phyloP scores from a whole-genome alignment of 2,329 filamentous ascomycete genomes.

The Aspergillus tamarii region DNA sequence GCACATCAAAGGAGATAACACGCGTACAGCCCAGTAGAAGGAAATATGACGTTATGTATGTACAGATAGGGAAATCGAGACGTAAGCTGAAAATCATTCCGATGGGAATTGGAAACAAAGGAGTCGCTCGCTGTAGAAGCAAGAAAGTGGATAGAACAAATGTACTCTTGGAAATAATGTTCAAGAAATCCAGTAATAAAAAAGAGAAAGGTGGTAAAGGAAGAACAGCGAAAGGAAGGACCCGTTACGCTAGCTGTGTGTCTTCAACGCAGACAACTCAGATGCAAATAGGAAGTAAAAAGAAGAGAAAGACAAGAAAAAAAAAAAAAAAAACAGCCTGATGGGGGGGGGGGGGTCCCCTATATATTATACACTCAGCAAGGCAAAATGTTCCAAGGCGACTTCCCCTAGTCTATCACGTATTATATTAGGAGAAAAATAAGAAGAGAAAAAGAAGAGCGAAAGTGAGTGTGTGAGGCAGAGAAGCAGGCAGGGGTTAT shows the following conservation, averaged over 20 bases:
- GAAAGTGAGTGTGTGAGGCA: not conserved
- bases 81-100: not conserved
- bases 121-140: slow-evolving; percentile 5
- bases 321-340: slow-evolving; percentile 5
- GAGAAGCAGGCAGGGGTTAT: not conserved
- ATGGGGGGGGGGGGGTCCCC: too few species aligned
- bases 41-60: not conserved
- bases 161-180: slow-evolving; percentile 16
- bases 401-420: slow-evolving; percentile 37
- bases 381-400: slow-evolving; percentile 30
- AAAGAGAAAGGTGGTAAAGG: slow-evolving; percentile 11
- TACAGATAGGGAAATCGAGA: not conserved
- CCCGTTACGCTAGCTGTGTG: slow-evolving; percentile 15
- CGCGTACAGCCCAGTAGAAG: not conserved
- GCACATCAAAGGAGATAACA: slow-evolving; percentile 1
- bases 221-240: slow-evolving; percentile 11
- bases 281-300: slow-evolving; percentile 7
- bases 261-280: slow-evolving; percentile 11
- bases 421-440: slow-evolving; percentile 33
- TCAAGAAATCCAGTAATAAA: not conserved
- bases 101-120: slow-evolving; percentile 3
- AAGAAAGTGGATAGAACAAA: slow-evolving; percentile 18
- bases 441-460: not conserved
- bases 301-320: slow-evolving; percentile 1
- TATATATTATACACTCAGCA: slow-evolving; percentile 28